Evolutionary conservation across 371 early-diverging fungal species (phyloP), one percentile per base, ranked within the genome.

Genomic region (Syncephalastrum monosporum): DNA sequence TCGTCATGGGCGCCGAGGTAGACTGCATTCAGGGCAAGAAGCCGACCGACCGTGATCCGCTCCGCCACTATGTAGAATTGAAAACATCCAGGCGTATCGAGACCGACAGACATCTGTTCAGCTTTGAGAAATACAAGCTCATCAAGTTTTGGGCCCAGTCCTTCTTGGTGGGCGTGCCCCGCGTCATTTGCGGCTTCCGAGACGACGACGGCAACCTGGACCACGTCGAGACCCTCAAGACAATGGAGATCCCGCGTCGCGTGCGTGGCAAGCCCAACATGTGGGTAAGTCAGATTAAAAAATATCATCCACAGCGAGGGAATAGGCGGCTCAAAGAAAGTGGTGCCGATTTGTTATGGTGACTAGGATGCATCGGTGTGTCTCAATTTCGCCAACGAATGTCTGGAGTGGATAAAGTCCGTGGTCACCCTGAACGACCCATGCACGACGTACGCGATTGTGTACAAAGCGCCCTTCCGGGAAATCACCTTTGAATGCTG

Each of bases 81-180:
- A 97, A 97, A 65, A 97, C 97, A 13, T 86, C 89, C 27, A 71
- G 87, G 29, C 50, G 87, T 0, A 82, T 95, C 27, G 69, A 77
- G 23, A 79, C 65, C 15, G 67, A 64, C 4, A 48, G 79, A 23
- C 82, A 89, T 17, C 69, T 71, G 24, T 57, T 52, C 41, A 81
- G 60, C 15, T 92, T 93, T 79, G 86, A 91, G 61, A 77, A 73
- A 86, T 81, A 76, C 69, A 97, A 97, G 66, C 75, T 97, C 53
- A 58, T 94, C 1, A 90, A 90, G 60, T 89, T 91, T 54, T 97
- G 94, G 91, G 91, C 93, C 4, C 96, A 97, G 70, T 95, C 94
- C 4, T 96, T 90, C 69, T 71, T 97, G 4, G 88, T 92, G 1
- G 97, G 95, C 2, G 84, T 94, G 4, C 93, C 91, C 0, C 75